Evolutionary conservation across 306 rosid species (phyloP), one percentile per base, ranked within the genome.

Genomic region (Vigna radiata): DNA sequence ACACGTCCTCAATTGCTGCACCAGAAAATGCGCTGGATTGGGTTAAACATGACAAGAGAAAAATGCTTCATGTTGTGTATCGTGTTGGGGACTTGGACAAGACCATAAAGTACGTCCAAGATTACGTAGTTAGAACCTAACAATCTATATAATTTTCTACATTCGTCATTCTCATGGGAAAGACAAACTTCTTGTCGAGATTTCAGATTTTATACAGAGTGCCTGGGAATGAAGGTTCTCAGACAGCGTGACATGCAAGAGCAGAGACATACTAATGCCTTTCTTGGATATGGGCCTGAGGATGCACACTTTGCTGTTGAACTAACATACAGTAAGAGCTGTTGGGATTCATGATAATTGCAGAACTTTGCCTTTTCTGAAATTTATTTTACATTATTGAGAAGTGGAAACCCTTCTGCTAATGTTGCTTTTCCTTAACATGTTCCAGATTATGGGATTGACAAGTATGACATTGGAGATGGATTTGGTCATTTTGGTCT

Each of bases 211-310:
- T 93, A 91, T 80, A 85, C 85, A 1, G 97, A 93, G 83, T 91
- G 97, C 68, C 84, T 91, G 9, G 96, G 96, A 76, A 91, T 93
- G 98, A 91, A 91, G 83, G 82, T 93, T 83, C 91, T 93, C 50
- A 82, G 97, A 77, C 86, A 82, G 68, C 96, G 92, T 18, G 97
- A 93, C 87, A 87, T 88, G 83, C 91, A 93, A 3, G 98, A 93
- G 75, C 90, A 87, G 85, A 89, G 87, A 87, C 91, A 90, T 83
- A 90, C 91, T 13, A 93, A 91, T 70, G 96, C 86, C 43, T 93
- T 91, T 83, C 97, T 93, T 78, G 97, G 97, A 79, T 93, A 88
- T 65, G 97, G 98, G 43, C 98, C 86, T 18, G 97, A 93, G 88
- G 92, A 93, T 86, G 87, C 91, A 33, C 97, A 91, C 84, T 93